Conservation (phyloP, 192 early-diverging fungal genomes). For the Umbelopsis isabellina region DNA sequence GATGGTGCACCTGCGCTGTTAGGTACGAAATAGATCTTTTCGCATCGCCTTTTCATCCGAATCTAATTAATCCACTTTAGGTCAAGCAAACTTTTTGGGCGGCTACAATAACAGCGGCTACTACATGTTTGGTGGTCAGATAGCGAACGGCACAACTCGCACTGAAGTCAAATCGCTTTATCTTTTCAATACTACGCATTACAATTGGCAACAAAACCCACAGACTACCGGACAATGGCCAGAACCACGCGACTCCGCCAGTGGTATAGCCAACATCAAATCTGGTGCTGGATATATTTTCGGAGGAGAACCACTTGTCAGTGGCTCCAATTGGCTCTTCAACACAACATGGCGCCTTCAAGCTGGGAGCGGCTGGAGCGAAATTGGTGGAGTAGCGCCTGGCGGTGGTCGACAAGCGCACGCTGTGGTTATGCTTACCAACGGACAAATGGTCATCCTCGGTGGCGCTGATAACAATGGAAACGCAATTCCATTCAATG, state of each 20-base stretch:
- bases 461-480: slow-evolving; percentile 6
- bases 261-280: not conserved
- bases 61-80: not conserved
- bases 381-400: slow-evolving; percentile 7
- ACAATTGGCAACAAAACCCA: not conserved
- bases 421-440: slow-evolving; percentile 4
- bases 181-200: slow-evolving; percentile 21
- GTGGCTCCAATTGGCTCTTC: not conserved
- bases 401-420: slow-evolving; percentile 22
- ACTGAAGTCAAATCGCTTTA: not conserved
- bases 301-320: slow-evolving; percentile 11
- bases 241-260: slow-evolving; percentile 14
- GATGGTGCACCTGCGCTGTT: slow-evolving; percentile 3
- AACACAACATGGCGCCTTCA: slow-evolving; percentile 14
- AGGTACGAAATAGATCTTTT: not conserved
- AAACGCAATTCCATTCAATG: not conserved
- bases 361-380: not conserved
- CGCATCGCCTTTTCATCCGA: not conserved
- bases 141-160: not conserved
- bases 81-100: slow-evolving; percentile 14
- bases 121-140: slow-evolving; percentile 24
- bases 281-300: slow-evolving; percentile 15
- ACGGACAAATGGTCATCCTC: slow-evolving; percentile 26
- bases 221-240: slow-evolving; percentile 11
- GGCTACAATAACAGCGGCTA: slow-evolving; percentile 21